Conservation (phyloP, 2,329 filamentous ascomycete genomes). For the Fusarium sp. region DNA sequence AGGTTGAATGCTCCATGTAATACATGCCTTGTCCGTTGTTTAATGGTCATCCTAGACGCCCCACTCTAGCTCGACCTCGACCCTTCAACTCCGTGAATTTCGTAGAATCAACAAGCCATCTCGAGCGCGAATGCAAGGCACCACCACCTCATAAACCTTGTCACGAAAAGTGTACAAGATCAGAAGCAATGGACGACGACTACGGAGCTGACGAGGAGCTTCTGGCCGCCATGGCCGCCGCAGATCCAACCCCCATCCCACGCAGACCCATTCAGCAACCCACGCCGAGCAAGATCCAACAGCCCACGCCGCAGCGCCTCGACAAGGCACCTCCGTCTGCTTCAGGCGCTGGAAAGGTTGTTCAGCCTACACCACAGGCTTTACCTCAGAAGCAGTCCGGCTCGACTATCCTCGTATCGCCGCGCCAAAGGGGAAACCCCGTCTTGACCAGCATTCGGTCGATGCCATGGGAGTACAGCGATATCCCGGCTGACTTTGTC, state of each 20-base stretch:
- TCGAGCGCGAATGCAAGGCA: neutral
- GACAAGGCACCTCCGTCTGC: slow-evolving; percentile 60
- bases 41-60: slow-evolving; percentile 2
- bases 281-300: slow-evolving; percentile 55
- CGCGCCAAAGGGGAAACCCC: slow-evolving; percentile 94
- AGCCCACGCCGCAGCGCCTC: slow-evolving; percentile 66
- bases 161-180: neutral
- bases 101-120: neutral
- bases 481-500: slow-evolving; percentile 95
- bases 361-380: slow-evolving; percentile 91
- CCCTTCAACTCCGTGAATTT: slow-evolving; percentile 23
- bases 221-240: slow-evolving; percentile 64
- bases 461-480: slow-evolving; percentile 94
- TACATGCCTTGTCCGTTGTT: neutral
- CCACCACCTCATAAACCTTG: neutral
- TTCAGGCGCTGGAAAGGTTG: slow-evolving; percentile 64
- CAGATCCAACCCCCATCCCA: slow-evolving; percentile 48
- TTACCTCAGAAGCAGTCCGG: slow-evolving; percentile 73
- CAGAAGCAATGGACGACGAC: slow-evolving; percentile 60
- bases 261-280: slow-evolving; percentile 51
- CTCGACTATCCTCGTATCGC: slow-evolving; percentile 88
- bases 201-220: slow-evolving; percentile 68
- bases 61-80: slow-evolving; percentile 20
- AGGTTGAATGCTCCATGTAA: neutral
- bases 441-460: slow-evolving; percentile 85